A percentile compares a stretch with the other conserved stretches of the same genome.
Evolutionary conservation across 2,329 filamentous ascomycete genomes (phyloP).

Genomic region (Penicillium janthinellum): DNA sequence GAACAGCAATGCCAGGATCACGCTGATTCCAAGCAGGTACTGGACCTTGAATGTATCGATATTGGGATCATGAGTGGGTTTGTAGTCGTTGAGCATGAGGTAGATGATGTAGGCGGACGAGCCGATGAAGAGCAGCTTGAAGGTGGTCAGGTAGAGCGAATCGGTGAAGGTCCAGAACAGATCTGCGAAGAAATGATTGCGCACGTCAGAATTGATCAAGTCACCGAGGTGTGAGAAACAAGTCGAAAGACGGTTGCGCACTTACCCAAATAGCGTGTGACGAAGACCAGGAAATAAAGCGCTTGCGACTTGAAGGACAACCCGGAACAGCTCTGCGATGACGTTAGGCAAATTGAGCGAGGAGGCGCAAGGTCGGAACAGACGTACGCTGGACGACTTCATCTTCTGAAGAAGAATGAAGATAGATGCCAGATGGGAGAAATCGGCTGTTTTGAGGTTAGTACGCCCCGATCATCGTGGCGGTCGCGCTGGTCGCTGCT

Average conservation of each 20-base stretch:
- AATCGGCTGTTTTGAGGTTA: conserved; percentile 66
- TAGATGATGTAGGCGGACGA: conserved; percentile 94
- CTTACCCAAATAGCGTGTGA: conserved; percentile 85
- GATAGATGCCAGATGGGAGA: conserved; percentile 93
- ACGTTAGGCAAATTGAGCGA: neutral
- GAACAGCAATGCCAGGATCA: conserved; percentile 76
- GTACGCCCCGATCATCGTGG: conserved; percentile 4
- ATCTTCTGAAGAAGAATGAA: conserved; percentile 97
- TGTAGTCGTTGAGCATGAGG: conserved; percentile 96
- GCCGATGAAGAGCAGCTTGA: conserved; percentile 93
- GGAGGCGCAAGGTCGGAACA: neutral
- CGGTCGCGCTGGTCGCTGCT: neutral
- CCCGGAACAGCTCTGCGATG: conserved; percentile 80
- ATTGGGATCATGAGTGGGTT: conserved; percentile 95
- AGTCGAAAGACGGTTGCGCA: neutral
- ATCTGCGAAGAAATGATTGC: conserved; percentile 52
- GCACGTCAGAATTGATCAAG: neutral
- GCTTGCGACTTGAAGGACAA: conserved; percentile 99
- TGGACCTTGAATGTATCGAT: conserved; percentile 97
- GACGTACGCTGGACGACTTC: conserved; percentile 79
- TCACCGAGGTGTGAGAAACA: neutral
- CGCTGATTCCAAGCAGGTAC: conserved; percentile 83
- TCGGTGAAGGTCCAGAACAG: conserved; percentile 81
- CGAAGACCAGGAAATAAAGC: conserved; percentile 89
- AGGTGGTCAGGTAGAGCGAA: conserved; percentile 87